Conservation (phyloP, 345 rosid species). For the Arabidopsis thaliana region TAIR10.1 NC_003071.7:16438001-16438500, state of each 20-base stretch:
- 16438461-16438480: slow-evolving; percentile 62
- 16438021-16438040: slow-evolving; percentile 70
- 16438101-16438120: slow-evolving; percentile 76
- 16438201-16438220: slow-evolving; percentile 74
- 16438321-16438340: slow-evolving; percentile 64
- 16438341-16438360: slow-evolving; percentile 76
- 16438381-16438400: slow-evolving; percentile 67
- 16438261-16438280: slow-evolving; percentile 72
- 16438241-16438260: slow-evolving; percentile 81
- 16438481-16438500: slow-evolving; percentile 67
- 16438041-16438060: slow-evolving; percentile 57
- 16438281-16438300: slow-evolving; percentile 64
- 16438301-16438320: slow-evolving; percentile 49
- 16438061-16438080: slow-evolving; percentile 77
- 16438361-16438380: slow-evolving; percentile 74
- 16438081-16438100: slow-evolving; percentile 80
- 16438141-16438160: slow-evolving; percentile 78
- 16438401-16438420: slow-evolving; percentile 72
- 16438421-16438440: slow-evolving; percentile 77
- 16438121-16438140: slow-evolving; percentile 71
- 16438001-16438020: slow-evolving; percentile 76
- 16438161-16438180: slow-evolving; percentile 69
- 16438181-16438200: slow-evolving; percentile 74
- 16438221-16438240: slow-evolving; percentile 68
- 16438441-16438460: slow-evolving; percentile 69